A percentile compares a stretch with the other conserved stretches of the same genome.
phyloP scores from a whole-genome alignment of 169 alveolate species.

The Toxoplasma gondii region DNA sequence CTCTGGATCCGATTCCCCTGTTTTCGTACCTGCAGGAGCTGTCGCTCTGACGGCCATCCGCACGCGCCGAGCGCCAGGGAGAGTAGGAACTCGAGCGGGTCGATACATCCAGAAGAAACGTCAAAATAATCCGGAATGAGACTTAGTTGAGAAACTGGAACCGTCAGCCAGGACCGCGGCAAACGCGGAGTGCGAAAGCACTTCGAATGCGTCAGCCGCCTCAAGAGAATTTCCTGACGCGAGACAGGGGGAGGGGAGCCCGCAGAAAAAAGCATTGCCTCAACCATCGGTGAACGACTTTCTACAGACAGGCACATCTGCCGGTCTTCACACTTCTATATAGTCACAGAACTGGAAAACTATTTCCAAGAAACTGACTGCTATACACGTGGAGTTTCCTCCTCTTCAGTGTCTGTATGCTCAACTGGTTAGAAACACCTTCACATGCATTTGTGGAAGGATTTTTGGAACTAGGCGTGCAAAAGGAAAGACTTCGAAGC shows the following conservation, averaged over 20 bases:
- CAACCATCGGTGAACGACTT: not conserved
- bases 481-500: too few species aligned
- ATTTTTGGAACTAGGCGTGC: too few species aligned
- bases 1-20: too few species aligned
- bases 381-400: too few species aligned
- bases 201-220: constrained; percentile 30
- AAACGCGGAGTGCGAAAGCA: constrained; percentile 14
- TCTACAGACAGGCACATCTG: too few species aligned
- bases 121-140: constrained; percentile 16
- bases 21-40: constrained; percentile 25
- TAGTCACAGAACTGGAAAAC: too few species aligned
- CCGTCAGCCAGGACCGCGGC: not conserved
- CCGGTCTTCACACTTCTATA: too few species aligned
- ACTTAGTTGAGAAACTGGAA: not conserved
- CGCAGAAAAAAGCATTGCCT: not conserved
- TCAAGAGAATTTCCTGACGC: constrained; percentile 14
- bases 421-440: too few species aligned
- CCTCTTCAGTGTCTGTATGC: too few species aligned
- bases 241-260: not conserved
- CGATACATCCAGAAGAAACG: not conserved
- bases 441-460: too few species aligned
- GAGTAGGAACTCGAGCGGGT: constrained; percentile 27
- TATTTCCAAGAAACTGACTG: too few species aligned
- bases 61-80: constrained; percentile 16
- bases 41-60: not conserved